Evolutionary conservation across 257 asterid species (phyloP), one percentile per base, ranked within the genome.

Genomic region (Solanum phureja): DNA sequence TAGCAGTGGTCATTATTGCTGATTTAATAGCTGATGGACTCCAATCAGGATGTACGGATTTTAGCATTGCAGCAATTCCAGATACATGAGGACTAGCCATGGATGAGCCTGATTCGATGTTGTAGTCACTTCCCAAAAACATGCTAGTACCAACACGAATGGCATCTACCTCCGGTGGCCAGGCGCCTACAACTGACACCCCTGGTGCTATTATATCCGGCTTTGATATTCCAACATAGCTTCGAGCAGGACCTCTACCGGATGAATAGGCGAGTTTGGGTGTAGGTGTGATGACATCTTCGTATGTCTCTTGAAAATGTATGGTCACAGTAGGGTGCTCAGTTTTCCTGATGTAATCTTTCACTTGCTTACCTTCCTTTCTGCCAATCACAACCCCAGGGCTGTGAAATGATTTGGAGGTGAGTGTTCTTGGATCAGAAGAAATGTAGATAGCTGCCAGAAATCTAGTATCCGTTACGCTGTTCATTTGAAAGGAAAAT

Each of bases 161-260:
- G 7, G 81, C 46, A 34, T 6, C 23, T 72, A 72, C 23, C 44
- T 19, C 46, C 37, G 18, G 8, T 73, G 49, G 29, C 29, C 29
- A 73, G 81, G 46, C 81, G 3, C 81, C 81, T 73, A 74, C 1
- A 14, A 92, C 89, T 7, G 85, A 33, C 6, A 91, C 62, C 1
- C 94, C 92, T 3, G 92, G 93, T 2, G 92, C 92, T 92, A 90
- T 91, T 29, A 91, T 19, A 35, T 92, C 93, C 0, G 92, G 93
- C n/a, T 92, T 92, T n/a, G 91, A 4, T 11, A 87, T 81, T 21
- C 87, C 86, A 0, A 93, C 92, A 68, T 86, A 86, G 85, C 92
- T 89, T 3, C 90, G 90, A 1, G 94, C 86, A 1, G 94, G 94
- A 3, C 91, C 92, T 34, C 94, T 72, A 72, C 44, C 3, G 7